Percentiles rank a stretch among this genome's conserved stretches.
Conservation (phyloP, 2,329 filamentous ascomycete species). For the Diaporthe destruens region DNA sequence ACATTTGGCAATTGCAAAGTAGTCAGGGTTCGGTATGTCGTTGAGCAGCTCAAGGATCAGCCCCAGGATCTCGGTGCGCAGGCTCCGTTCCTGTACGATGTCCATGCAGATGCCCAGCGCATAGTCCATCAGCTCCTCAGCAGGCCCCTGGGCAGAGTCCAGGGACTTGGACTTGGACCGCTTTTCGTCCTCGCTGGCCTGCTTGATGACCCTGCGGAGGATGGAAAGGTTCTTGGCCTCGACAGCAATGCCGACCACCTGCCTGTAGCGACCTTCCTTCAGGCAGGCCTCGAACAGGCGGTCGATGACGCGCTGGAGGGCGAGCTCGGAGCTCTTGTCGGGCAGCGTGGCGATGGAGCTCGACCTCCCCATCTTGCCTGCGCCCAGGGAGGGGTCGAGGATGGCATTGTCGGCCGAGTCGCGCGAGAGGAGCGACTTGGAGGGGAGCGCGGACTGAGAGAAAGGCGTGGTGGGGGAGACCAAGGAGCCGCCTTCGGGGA, state of each 20-base stretch:
- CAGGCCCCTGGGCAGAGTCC: constrained; percentile 67
- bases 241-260: constrained; percentile 96
- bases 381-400: constrained; percentile 69
- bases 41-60: constrained; percentile 96
- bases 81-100: constrained; percentile 90
- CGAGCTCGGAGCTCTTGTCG: constrained; percentile 79
- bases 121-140: constrained; percentile 97
- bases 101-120: constrained; percentile 97
- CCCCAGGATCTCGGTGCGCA: constrained; percentile 86
- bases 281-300: constrained; percentile 93
- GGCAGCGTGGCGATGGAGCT: constrained; percentile 74
- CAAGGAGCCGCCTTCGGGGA: constrained; percentile 76
- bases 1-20: constrained; percentile 98
- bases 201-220: constrained; percentile 86
- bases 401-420: constrained; percentile 76
- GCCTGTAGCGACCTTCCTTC: constrained; percentile 86
- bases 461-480: constrained; percentile 95
- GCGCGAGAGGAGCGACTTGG: constrained; percentile 94
- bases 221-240: constrained; percentile 94
- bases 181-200: constrained; percentile 89
- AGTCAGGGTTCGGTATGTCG: constrained; percentile 92
- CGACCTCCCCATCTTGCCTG: constrained; percentile 65
- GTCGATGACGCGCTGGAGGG: constrained; percentile 86
- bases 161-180: constrained; percentile 71
- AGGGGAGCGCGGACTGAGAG: constrained; percentile 91